Evolutionary conservation across 768 basidiomycete genomes (phyloP).

Genomic region (Leucosporidium yakuticum): DNA sequence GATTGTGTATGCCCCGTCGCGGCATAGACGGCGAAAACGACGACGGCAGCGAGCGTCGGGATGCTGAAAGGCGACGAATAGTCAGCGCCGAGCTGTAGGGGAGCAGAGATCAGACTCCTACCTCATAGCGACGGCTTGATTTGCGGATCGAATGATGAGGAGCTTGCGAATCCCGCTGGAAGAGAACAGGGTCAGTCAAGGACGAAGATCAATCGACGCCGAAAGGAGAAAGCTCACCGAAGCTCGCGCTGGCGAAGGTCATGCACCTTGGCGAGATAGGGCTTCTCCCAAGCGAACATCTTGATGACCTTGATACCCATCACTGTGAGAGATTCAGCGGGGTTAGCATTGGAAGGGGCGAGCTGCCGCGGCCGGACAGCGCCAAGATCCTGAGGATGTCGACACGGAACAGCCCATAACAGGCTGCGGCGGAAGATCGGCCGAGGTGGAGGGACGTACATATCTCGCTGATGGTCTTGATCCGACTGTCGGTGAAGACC

Average conservation of each 20-base stretch:
- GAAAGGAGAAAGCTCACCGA: neutral
- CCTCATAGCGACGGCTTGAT: conserved; percentile 19
- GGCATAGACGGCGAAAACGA: conserved; percentile 55
- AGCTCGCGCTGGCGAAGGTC: conserved; percentile 68
- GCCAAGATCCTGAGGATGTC: too few species aligned
- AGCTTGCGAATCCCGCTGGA: conserved; percentile 46
- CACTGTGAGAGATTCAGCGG: conserved; percentile 1
- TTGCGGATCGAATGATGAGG: conserved; percentile 38
- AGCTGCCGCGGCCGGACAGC: too few species aligned
- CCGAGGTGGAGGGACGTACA: conserved; percentile 60
- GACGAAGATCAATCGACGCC: neutral
- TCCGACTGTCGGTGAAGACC: conserved; percentile 80
- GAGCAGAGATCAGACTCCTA: too few species aligned
- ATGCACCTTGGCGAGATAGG: conserved; percentile 67
- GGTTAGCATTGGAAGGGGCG: neutral
- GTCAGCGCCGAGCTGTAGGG: too few species aligned
- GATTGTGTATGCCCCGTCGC: conserved; percentile 62
- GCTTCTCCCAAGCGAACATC: conserved; percentile 45
- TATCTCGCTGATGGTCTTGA: conserved; percentile 75
- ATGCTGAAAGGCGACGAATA: too few species aligned
- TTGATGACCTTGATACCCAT: conserved; percentile 75
- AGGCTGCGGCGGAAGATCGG: too few species aligned
- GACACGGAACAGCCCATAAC: too few species aligned
- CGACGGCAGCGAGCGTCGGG: neutral
- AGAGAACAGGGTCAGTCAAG: neutral